Percentiles rank a stretch among this genome's conserved stretches.
phyloP scores from a whole-genome alignment of 768 basidiomycete genomes.

The Lanmaoa pseudosensibilis region DNA sequence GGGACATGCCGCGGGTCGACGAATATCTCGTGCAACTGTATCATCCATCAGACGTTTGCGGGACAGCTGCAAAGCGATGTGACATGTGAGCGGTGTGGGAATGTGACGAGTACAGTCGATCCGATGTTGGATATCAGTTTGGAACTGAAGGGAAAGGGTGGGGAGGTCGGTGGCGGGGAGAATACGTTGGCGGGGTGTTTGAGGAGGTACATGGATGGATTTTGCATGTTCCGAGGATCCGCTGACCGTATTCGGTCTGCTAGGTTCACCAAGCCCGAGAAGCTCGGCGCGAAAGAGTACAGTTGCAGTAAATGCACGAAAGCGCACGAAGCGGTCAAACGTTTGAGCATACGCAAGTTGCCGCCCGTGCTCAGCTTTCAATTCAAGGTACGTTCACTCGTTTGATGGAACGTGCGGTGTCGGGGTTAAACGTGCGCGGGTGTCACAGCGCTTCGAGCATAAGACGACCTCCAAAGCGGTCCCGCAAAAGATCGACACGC shows the following conservation, averaged over 20 bases:
- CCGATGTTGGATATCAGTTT: constrained; percentile 91
- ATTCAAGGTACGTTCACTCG: constrained; percentile 61
- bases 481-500: constrained; percentile 82
- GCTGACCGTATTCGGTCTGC: background rate
- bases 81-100: constrained; percentile 81
- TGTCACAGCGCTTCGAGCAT: constrained; percentile 84
- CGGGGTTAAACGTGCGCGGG: background rate
- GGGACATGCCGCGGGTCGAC: constrained; percentile 71
- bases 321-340: constrained; percentile 77
- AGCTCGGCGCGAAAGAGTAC: constrained; percentile 79
- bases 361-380: constrained; percentile 93
- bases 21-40: constrained; percentile 81
- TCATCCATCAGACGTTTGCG: constrained; percentile 87
- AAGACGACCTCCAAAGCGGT: constrained; percentile 68
- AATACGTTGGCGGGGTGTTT: constrained; percentile 77
- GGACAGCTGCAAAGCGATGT: constrained; percentile 89
- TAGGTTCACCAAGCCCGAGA: constrained; percentile 87
- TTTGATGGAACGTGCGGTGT: background rate
- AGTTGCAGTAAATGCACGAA: constrained; percentile 81
- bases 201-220: constrained; percentile 49
- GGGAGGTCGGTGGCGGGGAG: constrained; percentile 46
- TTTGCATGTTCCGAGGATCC: background rate
- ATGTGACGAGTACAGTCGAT: constrained; percentile 75
- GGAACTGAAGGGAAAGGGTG: constrained; percentile 63
- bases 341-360: constrained; percentile 79